phyloP scores from a whole-genome alignment of 768 basidiomycete species.

The Strobilomyces echinocephalus region DNA sequence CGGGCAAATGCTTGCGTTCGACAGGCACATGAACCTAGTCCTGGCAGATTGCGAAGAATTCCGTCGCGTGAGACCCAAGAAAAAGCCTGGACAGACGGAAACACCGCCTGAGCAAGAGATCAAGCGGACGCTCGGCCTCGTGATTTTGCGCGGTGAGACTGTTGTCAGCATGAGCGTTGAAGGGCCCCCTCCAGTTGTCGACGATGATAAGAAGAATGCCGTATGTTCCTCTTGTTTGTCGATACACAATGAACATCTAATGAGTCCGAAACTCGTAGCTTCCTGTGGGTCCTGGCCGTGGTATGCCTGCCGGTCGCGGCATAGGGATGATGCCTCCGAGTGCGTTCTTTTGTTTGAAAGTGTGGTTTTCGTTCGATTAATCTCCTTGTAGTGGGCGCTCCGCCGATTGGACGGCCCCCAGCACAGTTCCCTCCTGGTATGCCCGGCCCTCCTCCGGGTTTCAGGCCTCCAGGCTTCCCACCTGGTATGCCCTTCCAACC shows the following conservation, averaged over 20 bases:
- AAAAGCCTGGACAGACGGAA: slow-evolving; percentile 74
- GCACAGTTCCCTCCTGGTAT: slow-evolving; percentile 69
- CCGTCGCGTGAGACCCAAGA: slow-evolving; percentile 85
- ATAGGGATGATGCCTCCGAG: slow-evolving; percentile 93
- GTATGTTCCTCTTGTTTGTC: slow-evolving; percentile 39
- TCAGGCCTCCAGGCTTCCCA: slow-evolving; percentile 80
- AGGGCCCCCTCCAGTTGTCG: slow-evolving; percentile 87
- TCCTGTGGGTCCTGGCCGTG: slow-evolving; percentile 85
- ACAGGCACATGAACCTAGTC: slow-evolving; percentile 99
- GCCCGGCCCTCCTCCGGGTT: slow-evolving; percentile 83
- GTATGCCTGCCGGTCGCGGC: slow-evolving; percentile 93
- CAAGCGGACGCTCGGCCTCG: slow-evolving; percentile 93
- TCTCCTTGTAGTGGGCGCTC: slow-evolving; percentile 48
- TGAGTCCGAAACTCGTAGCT: slow-evolving; percentile 44
- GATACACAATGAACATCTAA: slow-evolving; percentile 10
- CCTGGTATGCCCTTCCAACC: slow-evolving; percentile 77
- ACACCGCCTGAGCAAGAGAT: slow-evolving; percentile 82
- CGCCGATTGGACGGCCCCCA: slow-evolving; percentile 61
- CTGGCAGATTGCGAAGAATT: slow-evolving; percentile 99
- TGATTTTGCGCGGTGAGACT: slow-evolving; percentile 93
- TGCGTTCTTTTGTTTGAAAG: slow-evolving; percentile 35
- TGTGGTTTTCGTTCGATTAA: slow-evolving; percentile 16
- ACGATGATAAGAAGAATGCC: slow-evolving; percentile 83
- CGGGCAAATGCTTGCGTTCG: slow-evolving; percentile 99
- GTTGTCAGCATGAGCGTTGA: slow-evolving; percentile 94